phyloP scores from a whole-genome alignment of 352 stramenopile genomes.

The Phytopythium cucurbitacearum region DNA sequence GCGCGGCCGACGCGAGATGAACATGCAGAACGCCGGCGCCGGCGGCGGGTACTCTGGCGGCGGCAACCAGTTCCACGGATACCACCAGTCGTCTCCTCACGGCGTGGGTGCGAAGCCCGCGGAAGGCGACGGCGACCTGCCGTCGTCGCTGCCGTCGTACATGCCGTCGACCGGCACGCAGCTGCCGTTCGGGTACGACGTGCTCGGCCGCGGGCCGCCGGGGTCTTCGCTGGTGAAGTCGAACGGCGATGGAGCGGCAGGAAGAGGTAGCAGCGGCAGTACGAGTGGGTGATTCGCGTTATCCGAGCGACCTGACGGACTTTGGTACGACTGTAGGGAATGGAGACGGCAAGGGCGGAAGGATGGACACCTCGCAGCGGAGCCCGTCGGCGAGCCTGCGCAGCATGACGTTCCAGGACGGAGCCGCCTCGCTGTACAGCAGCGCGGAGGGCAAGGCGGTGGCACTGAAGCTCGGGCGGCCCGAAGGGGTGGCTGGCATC shows the following conservation, averaged over 20 bases:
- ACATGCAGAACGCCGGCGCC: constrained; percentile 14
- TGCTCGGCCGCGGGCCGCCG: constrained; percentile 16
- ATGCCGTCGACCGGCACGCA: constrained; percentile 31
- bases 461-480: constrained; percentile 26
- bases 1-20: no score
- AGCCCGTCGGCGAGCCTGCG: constrained; percentile 58
- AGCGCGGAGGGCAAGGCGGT: constrained; percentile 18
- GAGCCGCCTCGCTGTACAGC: constrained; percentile 12
- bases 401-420: constrained; percentile 60
- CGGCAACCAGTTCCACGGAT: constrained; percentile 7
- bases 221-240: constrained; percentile 15
- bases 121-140: constrained; percentile 51
- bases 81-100: constrained; percentile 3
- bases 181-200: constrained; percentile 30
- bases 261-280: constrained; percentile 7
- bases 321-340: not conserved
- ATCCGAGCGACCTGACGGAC: constrained; percentile 48
- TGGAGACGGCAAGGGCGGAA: constrained; percentile 3
- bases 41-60: constrained; percentile 1
- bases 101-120: not conserved
- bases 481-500: constrained; percentile 40
- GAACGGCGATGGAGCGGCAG: constrained; percentile 14
- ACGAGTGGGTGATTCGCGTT: constrained; percentile 61
- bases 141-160: constrained; percentile 73
- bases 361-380: constrained; percentile 9